phyloP scores from a whole-genome alignment of 225 moss, liverwort and hornwort genomes.

The Sphagnum tenellum region DNA sequence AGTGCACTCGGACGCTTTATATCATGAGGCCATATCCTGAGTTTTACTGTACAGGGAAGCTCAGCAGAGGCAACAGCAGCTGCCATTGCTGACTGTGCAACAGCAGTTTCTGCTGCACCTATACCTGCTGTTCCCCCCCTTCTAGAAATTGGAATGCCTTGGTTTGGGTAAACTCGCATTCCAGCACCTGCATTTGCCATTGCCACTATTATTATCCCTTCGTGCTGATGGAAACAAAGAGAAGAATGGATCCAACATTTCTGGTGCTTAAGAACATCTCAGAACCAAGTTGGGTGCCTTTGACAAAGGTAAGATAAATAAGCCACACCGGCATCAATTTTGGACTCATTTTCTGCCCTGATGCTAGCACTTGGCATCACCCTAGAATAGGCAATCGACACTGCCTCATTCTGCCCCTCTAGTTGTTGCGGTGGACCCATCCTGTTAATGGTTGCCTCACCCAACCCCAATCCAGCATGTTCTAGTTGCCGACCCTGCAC shows the following conservation, averaged over 20 bases:
- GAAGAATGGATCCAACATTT: too few relatives aligned
- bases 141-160: conserved; percentile 46
- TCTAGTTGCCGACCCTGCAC: conserved; percentile 51
- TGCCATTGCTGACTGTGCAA: conserved; percentile 72
- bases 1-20: conserved; percentile 79
- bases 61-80: conserved; percentile 70
- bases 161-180: conserved; percentile 40
- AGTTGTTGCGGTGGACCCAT: too few relatives aligned
- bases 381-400: conserved; percentile 41
- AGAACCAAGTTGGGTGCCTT: background rate
- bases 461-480: conserved; percentile 21
- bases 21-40: conserved; percentile 99
- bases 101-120: conserved; percentile 72
- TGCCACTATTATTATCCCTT: too few relatives aligned
- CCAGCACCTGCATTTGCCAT: conserved; percentile 27
- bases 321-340: conserved; percentile 25
- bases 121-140: conserved; percentile 49
- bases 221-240: too few relatives aligned
- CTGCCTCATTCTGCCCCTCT: conserved; percentile 37
- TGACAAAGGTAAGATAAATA: background rate
- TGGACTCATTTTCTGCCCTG: conserved; percentile 25
- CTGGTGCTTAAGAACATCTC: background rate
- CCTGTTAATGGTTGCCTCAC: too few relatives aligned
- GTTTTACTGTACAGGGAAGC: conserved; percentile 96
- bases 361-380: conserved; percentile 33